Evolutionary conservation across 768 basidiomycete species (phyloP).

Genomic region (Lentinula guzmanii): DNA sequence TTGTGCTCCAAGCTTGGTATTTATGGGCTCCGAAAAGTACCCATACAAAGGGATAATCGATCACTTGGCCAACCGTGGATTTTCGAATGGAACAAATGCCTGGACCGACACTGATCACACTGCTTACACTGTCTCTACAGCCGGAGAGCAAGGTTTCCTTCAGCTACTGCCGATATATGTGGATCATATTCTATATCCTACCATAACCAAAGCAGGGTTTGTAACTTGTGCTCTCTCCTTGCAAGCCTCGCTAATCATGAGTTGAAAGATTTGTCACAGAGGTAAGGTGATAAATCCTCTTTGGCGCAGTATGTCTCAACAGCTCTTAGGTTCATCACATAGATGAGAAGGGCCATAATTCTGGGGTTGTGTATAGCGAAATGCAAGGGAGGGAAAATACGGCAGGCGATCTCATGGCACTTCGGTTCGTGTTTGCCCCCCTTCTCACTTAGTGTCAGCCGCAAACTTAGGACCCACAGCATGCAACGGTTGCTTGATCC

Average conservation of each 20-base stretch:
- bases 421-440: conserved; percentile 47
- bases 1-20: conserved; percentile 56
- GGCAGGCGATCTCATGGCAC: conserved; percentile 83
- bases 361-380: conserved; percentile 94
- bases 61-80: conserved; percentile 89
- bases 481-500: conserved; percentile 80
- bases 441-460: neutral
- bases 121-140: conserved; percentile 93
- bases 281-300: conserved; percentile 26
- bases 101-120: conserved; percentile 98
- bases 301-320: neutral
- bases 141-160: conserved; percentile 88
- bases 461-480: conserved; percentile 29
- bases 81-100: conserved; percentile 89
- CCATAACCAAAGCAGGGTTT: conserved; percentile 81
- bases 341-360: conserved; percentile 83
- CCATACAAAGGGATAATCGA: conserved; percentile 97
- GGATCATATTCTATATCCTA: conserved; percentile 96
- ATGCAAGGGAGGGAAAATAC: conserved; percentile 98
- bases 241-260: conserved; percentile 9
- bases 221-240: conserved; percentile 25
- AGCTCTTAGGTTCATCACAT: conserved; percentile 81
- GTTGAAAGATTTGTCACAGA: conserved; percentile 47
- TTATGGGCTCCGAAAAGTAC: conserved; percentile 93
- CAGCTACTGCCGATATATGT: conserved; percentile 85